Conservation (phyloP, 495 filamentous ascomycete genomes). For the Margaritispora aquatica region DNA sequence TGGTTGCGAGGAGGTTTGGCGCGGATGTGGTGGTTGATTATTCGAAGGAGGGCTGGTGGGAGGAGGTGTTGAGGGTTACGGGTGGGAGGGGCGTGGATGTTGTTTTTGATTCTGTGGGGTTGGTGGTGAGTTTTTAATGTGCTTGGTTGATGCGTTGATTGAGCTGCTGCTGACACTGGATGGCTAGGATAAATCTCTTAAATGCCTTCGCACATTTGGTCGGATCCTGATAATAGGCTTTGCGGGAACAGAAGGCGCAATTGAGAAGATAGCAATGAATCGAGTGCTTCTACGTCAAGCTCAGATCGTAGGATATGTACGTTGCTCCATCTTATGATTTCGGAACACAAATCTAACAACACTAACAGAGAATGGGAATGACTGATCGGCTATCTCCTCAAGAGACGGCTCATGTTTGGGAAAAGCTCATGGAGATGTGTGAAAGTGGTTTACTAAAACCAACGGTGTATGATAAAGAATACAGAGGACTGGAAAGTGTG, state of each 20-base stretch:
- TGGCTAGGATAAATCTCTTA: slow-evolving; percentile 43
- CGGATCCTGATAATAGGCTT: slow-evolving; percentile 62
- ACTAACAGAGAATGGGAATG: slow-evolving; percentile 39
- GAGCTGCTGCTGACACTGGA: not conserved
- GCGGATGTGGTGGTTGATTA: slow-evolving; percentile 78
- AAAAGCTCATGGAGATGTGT: slow-evolving; percentile 55
- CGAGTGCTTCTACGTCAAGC: slow-evolving; percentile 65
- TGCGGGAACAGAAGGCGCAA: slow-evolving; percentile 49
- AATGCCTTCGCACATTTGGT: slow-evolving; percentile 63
- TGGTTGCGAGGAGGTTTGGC: slow-evolving; percentile 58
- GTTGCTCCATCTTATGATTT: not conserved
- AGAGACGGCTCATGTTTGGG: slow-evolving; percentile 52
- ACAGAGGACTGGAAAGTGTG: slow-evolving; percentile 59
- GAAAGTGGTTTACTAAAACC: slow-evolving; percentile 52
- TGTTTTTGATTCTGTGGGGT: slow-evolving; percentile 62
- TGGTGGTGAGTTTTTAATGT: slow-evolving; percentile 39
- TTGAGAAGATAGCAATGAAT: slow-evolving; percentile 68
- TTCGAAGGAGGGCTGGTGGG: slow-evolving; percentile 65
- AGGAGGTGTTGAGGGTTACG: slow-evolving; percentile 57
- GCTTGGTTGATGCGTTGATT: no score
- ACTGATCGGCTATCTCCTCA: slow-evolving; percentile 43
- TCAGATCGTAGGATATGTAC: slow-evolving; percentile 48
- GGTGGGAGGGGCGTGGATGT: slow-evolving; percentile 57
- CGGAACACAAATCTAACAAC: not conserved
- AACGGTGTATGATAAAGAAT: slow-evolving; percentile 50